Base-by-base conservation (phyloP, 1,284 basidiomycete species). In the Trichosporon asahii region DNA sequence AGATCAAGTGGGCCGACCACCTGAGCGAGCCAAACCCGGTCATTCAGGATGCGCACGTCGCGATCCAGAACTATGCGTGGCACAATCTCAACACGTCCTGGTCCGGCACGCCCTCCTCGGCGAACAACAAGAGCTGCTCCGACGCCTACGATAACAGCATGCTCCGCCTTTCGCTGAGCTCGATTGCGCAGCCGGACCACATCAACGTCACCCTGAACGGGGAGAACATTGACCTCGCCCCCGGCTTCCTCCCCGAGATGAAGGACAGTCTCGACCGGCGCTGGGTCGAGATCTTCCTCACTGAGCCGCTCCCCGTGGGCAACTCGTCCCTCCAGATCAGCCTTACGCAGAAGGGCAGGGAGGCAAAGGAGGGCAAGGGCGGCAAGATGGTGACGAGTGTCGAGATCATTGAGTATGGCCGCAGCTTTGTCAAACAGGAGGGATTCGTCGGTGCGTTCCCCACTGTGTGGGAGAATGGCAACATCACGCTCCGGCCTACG, bases 331-430 rank as follows among this genome's bases (percentile, higher is more conserved):
- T 93, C 27, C 83, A 79, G 61, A 92, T 93, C 68, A 83, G 78
- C 29, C 83, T 93, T 67, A 83, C 86, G 27, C 86, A 88, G 66
- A 74, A 76, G n/a, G 85, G 84, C 5, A 79, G 85, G 60, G 84
- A 87, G 70, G 89, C 88, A 7, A 60, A 69, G 46, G 83, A 82
- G 11, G 90, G 90, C 7, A 90, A 92, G 66, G 80, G 81, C 2
- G 81, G 80, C 12, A 81, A 81, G 75, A 81, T 84, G 81, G 81
- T 94, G 23, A 91, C 91, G 74, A 92, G 89, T 73, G 85, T 89
- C 1, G 91, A 94, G 79, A 83, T 92, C 4, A 81, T 93, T 8
- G 92, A 94, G 79, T 93, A 90, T 76, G 92, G 91, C 0, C 83
- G 85, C 60, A 85, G 86, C 57, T 93, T 92, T 78, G 85, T 89